Conservation (phyloP, 2,329 filamentous ascomycete genomes). For the Monosporascus ibericus region DNA sequence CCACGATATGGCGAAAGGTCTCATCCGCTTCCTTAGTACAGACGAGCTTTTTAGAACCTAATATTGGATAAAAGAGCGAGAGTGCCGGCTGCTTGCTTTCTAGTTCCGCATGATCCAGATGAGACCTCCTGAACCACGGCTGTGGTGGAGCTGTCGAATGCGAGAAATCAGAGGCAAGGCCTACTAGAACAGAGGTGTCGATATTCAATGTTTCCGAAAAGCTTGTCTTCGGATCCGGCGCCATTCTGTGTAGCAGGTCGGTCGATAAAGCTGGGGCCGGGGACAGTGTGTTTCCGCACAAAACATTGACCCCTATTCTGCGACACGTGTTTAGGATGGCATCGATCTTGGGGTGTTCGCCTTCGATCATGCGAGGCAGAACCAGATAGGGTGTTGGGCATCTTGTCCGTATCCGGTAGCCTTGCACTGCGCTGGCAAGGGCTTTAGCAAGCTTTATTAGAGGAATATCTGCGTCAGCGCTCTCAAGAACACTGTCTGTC, state of each 20-base stretch:
- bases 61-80: constrained; percentile 55
- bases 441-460: constrained; percentile 22
- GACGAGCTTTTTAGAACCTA: constrained; percentile 50
- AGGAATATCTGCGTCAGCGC: constrained; percentile 20
- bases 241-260: constrained; percentile 19
- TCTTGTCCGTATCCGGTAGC: constrained; percentile 21
- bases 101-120: constrained; percentile 58
- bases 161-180: constrained; percentile 67
- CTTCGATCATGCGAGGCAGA: constrained; percentile 21
- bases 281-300: constrained; percentile 16
- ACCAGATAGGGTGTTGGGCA: constrained; percentile 18
- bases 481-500: neutral
- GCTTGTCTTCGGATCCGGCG: constrained; percentile 18
- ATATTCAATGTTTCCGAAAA: constrained; percentile 42
- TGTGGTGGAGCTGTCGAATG: constrained; percentile 38
- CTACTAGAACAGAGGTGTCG: constrained; percentile 66
- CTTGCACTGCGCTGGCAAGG: constrained; percentile 17
- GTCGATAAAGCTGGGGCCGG: constrained; percentile 14
- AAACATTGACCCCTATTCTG: constrained; percentile 16
- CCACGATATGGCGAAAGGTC: constrained; percentile 62
- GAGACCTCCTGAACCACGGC: constrained; percentile 46
- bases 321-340: constrained; percentile 20
- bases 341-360: constrained; percentile 19
- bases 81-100: constrained; percentile 57
- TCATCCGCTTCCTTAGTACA: constrained; percentile 61